Conservation (phyloP, 129 eudicot genomes). For the Centaurea solstitialis region DNA sequence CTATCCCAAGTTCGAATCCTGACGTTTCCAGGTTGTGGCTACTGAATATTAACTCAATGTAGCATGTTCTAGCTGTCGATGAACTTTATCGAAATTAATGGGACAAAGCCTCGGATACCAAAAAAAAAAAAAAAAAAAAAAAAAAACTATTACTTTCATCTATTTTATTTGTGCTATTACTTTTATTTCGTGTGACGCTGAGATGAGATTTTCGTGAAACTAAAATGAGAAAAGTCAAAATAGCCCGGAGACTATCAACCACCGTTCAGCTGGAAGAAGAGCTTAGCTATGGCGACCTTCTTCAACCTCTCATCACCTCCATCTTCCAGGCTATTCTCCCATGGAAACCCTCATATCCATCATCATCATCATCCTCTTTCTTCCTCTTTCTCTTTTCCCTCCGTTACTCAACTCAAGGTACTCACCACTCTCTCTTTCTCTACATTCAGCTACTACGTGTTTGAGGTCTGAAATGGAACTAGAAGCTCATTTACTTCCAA, state of each 20-base stretch:
- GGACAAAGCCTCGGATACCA: too few relatives aligned
- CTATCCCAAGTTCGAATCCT: too few relatives aligned
- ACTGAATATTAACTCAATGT: too few relatives aligned
- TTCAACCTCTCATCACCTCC: slow-evolving; percentile 42
- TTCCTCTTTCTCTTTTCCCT: slow-evolving; percentile 12
- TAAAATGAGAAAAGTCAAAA: not conserved
- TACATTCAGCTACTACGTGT: not conserved
- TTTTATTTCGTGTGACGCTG: not conserved
- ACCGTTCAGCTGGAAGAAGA: slow-evolving; percentile 11
- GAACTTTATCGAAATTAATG: too few relatives aligned
- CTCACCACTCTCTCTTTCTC: slow-evolving; percentile 20
- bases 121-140: too few relatives aligned
- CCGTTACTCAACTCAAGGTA: slow-evolving; percentile 48
- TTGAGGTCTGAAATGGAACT: not conserved
- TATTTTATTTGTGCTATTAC: too few relatives aligned
- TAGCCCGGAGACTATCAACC: slow-evolving; percentile 7
- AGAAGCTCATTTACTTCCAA: not conserved
- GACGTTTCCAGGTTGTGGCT: too few relatives aligned
- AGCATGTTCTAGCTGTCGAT: too few relatives aligned
- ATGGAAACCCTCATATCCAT: slow-evolving; percentile 13
- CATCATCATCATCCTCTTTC: slow-evolving; percentile 9
- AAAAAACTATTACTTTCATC: too few relatives aligned
- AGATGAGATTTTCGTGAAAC: not conserved
- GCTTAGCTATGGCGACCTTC: slow-evolving; percentile 44
- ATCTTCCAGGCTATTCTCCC: not conserved